Percentiles rank a stretch among this genome's conserved stretches.
Evolutionary conservation across 306 rosid genomes (phyloP).

Genomic region (Cucurbita moschata): DNA sequence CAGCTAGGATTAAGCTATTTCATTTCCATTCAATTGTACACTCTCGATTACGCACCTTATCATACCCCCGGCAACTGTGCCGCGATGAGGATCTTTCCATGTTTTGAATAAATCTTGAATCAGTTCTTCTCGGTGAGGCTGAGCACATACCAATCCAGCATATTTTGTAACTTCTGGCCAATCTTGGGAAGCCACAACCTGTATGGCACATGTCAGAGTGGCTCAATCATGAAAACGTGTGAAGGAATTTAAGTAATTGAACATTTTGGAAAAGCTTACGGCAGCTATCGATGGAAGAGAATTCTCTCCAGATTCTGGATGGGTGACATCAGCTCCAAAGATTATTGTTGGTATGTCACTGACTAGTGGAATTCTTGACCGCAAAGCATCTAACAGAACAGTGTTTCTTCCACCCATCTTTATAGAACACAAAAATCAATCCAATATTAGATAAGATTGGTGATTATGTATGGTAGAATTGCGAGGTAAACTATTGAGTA

Average conservation of each 20-base stretch:
- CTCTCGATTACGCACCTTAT: conserved; percentile 27
- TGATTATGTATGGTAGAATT: background rate
- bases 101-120: conserved; percentile 65
- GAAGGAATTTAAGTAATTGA: background rate
- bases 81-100: conserved; percentile 63
- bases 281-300: conserved; percentile 68
- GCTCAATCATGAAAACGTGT: background rate
- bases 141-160: conserved; percentile 72
- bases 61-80: conserved; percentile 70
- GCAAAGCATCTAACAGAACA: conserved; percentile 60
- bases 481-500: background rate
- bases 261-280: conserved; percentile 11
- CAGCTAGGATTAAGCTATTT: background rate
- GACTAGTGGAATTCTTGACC: conserved; percentile 59
- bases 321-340: conserved; percentile 78
- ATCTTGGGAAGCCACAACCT: conserved; percentile 86
- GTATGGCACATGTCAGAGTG: background rate
- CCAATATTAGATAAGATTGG: background rate
- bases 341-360: conserved; percentile 71
- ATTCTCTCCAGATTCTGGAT: conserved; percentile 60
- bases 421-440: background rate
- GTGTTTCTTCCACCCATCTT: conserved; percentile 76
- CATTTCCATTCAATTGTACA: background rate
- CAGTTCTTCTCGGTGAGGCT: conserved; percentile 65
- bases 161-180: conserved; percentile 81